Evolutionary conservation across 805 yeast genomes (phyloP), one percentile per base, ranked within the genome.

Genomic region (Yarrowia keelungensis): DNA sequence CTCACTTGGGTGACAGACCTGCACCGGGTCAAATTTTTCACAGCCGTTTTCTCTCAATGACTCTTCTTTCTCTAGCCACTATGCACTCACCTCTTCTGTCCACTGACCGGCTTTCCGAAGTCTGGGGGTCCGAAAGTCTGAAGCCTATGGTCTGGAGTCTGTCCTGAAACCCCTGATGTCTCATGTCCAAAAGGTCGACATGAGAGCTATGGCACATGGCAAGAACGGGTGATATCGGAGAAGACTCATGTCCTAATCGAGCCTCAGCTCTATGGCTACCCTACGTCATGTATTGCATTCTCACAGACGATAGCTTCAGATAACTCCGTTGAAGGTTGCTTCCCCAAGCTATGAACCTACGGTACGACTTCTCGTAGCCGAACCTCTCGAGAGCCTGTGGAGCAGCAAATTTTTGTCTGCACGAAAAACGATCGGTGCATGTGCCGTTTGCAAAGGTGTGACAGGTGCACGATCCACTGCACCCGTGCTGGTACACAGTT

Each of bases 271-370:
- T 26, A 26, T 26, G 32, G 32, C 32, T 5, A 26, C 32, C 32
- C 32, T 26, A 26, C 32, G 32, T 26, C 32, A 26, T 26, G 32
- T 26, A 26, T 5, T 26, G 32, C 32, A 26, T 26, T 26, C 32
- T 26, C 32, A 26, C 7, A 26, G 32, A 26, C 32, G 32, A 26
- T 26, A 26, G 32, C 32, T 26, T 26, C 32, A 8, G 46, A 45
- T 45, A 45, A 45, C 26, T 45, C 47, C 47, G 47, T 16, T 8
- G 47, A 16, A 45, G 26, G 47, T 45, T 16, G 47, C 47, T 45
- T 45, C 16, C 1, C 7, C 32, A 26, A 45, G 9, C 26, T 8
- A 7, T 5, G 47, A 42, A 42, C 46, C n/a, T 42, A 42, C 32
- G 32, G 32, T 26, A 26, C 32, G 32, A 26, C 32, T 26, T 26